Evolutionary conservation across 202 grass and related monocot species (phyloP).

Genomic region (Sporobolus alterniflorus): DNA sequence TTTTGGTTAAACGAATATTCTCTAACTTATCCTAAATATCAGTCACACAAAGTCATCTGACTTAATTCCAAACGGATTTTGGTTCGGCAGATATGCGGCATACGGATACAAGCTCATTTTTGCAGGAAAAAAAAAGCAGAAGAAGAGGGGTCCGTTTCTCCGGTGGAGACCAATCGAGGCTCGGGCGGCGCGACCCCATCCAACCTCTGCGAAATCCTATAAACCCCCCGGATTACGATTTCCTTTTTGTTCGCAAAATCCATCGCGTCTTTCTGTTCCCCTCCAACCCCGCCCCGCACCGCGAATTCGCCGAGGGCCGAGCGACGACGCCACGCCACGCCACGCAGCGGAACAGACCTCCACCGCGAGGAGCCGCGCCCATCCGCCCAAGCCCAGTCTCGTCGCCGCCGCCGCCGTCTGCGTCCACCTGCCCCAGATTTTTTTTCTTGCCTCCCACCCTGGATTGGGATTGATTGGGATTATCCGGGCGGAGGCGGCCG

Average conservation of each 20-base stretch:
- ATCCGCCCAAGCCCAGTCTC: not conserved
- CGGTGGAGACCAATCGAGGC: not conserved
- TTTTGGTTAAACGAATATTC: too few relatives aligned
- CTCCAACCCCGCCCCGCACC: slow-evolving; percentile 34
- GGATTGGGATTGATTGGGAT: not conserved
- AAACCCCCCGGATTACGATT: slow-evolving; percentile 31
- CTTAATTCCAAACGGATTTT: too few relatives aligned
- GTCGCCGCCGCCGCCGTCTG: not conserved
- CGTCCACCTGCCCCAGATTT: not conserved
- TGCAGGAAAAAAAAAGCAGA: not conserved
- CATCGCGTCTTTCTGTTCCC: slow-evolving; percentile 21
- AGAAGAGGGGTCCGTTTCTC: not conserved
- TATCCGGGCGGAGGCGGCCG: slow-evolving; percentile 1
- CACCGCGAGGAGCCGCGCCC: not conserved
- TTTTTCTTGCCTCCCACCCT: not conserved
- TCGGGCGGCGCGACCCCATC: not conserved
- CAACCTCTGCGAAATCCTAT: slow-evolving; percentile 35
- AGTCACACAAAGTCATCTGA: too few relatives aligned
- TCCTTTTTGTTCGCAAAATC: not conserved
- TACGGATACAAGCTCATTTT: too few relatives aligned
- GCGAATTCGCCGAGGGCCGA: slow-evolving; percentile 44
- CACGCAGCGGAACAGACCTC: not conserved
- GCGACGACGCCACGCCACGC: too few relatives aligned
- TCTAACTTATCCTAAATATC: too few relatives aligned
- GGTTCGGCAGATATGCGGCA: too few relatives aligned